Conservation (phyloP, 225 moss, liverwort and hornwort species). For the Pleurozium schreberi region DNA sequence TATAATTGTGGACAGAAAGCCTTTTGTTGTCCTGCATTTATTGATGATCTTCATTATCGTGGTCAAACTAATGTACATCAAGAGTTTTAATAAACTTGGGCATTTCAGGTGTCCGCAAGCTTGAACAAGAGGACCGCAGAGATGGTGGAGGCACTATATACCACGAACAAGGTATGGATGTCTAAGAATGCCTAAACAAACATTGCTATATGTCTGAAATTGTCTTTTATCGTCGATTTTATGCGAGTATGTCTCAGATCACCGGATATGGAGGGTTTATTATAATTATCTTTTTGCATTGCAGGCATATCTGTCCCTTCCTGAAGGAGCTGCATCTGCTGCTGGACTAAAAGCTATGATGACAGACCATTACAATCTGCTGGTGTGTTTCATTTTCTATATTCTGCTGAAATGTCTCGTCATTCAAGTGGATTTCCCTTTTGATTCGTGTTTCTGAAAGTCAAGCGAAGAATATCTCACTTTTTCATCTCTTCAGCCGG, state of each 20-base stretch:
- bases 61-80: neutral
- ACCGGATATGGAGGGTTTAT: neutral
- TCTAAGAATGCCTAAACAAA: neutral
- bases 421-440: neutral
- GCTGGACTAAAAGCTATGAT: slow-evolving; percentile 96
- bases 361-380: slow-evolving; percentile 93
- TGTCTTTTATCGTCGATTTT: neutral
- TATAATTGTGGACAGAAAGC: neutral
- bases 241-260: neutral
- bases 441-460: neutral
- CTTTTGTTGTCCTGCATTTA: neutral
- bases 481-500: neutral
- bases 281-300: neutral
- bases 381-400: slow-evolving; percentile 36
- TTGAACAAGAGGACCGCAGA: slow-evolving; percentile 70
- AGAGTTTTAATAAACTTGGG: neutral
- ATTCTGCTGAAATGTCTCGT: neutral
- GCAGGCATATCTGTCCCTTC: slow-evolving; percentile 91
- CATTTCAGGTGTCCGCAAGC: slow-evolving; percentile 65
- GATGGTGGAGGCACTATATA: slow-evolving; percentile 96
- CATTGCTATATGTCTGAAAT: neutral
- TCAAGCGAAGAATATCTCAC: neutral
- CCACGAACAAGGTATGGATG: slow-evolving; percentile 65
- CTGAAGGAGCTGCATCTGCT: slow-evolving; percentile 83
- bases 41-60: neutral